These are phyloP conservation scores for Hymenoscyphus repandus DNA, from an alignment of 2,329 filamentous ascomycete species.

Conservation along the genomic window DNA sequence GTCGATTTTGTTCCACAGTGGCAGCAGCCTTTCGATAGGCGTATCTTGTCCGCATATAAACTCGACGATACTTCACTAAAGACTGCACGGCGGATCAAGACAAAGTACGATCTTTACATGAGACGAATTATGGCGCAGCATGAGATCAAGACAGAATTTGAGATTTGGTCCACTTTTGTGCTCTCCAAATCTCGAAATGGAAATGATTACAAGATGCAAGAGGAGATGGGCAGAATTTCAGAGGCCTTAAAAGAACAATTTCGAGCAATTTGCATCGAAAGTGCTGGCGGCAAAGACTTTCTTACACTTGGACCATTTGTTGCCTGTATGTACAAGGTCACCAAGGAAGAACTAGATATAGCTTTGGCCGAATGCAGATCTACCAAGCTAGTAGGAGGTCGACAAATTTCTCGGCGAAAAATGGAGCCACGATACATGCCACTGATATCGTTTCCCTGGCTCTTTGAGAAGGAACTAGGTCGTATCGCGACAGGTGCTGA, in stretches of 20 bases:
- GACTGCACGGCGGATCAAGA: conserved; percentile 63
- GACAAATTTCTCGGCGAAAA: conserved; percentile 32
- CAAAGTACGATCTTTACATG: conserved; percentile 70
- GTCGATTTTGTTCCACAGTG: conserved; percentile 71
- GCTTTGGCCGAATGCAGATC: conserved; percentile 47
- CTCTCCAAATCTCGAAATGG: conserved; percentile 67
- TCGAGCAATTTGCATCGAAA: conserved; percentile 58
- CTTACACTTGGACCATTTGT: conserved; percentile 64
- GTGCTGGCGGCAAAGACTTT: conserved; percentile 56
- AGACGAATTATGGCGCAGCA: conserved; percentile 79
- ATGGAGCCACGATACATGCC: conserved; percentile 56
- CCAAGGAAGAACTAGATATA: conserved; percentile 61
- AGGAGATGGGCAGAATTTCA: conserved; percentile 70
- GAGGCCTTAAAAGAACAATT: conserved; percentile 63
- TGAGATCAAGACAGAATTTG: conserved; percentile 81
- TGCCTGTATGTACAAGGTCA: conserved; percentile 83
- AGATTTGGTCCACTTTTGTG: conserved; percentile 84
- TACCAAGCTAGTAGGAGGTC: conserved; percentile 35
- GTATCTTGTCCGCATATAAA: conserved; percentile 62
- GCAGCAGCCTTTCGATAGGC: conserved; percentile 65
- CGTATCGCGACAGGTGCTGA: conserved; percentile 52
- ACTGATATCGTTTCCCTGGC: conserved; percentile 90
- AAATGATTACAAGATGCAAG: conserved; percentile 79
- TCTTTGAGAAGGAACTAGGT: conserved; percentile 70
- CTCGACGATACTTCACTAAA: conserved; percentile 50